Base-by-base conservation (phyloP, 108 stramenopile species). In the Conticribra guillardii region DNA sequence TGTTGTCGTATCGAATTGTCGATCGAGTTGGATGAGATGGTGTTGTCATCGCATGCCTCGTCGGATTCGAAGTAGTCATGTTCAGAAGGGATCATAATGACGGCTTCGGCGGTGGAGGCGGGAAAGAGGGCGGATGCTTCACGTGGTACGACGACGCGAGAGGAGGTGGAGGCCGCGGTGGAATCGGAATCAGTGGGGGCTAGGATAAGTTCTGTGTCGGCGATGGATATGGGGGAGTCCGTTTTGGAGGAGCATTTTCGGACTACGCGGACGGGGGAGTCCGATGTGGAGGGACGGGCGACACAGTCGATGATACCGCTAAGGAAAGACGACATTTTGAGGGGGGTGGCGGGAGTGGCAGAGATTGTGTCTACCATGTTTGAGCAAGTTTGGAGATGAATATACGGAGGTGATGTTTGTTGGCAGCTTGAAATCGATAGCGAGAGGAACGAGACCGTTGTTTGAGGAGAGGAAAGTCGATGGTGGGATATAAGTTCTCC, bases 231-330 rank as follows among this genome's bases (percentile, higher is more conserved):
- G 48, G 60, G 21, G 27, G 46, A 49, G 31, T 45, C 53, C 33
- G 55, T 33, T 4, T 63, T 29, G 14, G 44, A 41, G 28, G 24
- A 24, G 26, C 22, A 41, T 24, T 73, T 73, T 26, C 72, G 63
- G 19, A 73, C 23, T 19, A 77, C 45, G 18, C 76, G 67, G 49
- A 77, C 69, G 31, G 76, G 76, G 2, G 63, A 69, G 33, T 77
- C 76, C 17, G 67, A 68, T 15, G 76, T 77, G 28, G 68, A 69
- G 26, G 76, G 76, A 0, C 55, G 68, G 11, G 76, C 76, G 48
- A 77, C 63, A 50, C 61, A 77, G 68, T 77, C 76, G 64, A 77
- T 77, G 23, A 77, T 77, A 34, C 60, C 60, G 55, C 53, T 77
- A 17, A 77, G 31, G 46, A 77, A 70, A 19, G 68, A 54, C 1